These are phyloP conservation scores for Acer negundo DNA, from an alignment of 345 rosid species.

Conservation along the genomic window DNA sequence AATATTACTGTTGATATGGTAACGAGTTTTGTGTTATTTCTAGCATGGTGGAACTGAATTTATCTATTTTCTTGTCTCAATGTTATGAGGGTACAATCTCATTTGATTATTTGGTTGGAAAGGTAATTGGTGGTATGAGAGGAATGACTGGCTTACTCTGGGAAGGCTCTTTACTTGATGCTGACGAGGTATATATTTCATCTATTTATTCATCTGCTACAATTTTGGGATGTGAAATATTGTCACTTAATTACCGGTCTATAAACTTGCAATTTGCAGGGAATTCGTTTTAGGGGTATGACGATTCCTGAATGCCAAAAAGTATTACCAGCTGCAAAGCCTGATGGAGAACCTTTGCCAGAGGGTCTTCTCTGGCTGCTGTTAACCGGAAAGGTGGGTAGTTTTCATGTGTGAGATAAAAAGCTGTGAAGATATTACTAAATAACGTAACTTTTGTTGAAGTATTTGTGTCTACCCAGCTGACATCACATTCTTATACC, in stretches of 20 bases:
- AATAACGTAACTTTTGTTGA: neutral
- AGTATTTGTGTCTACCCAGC: constrained; percentile 1
- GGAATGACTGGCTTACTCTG: constrained; percentile 98
- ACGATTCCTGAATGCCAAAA: constrained; percentile 98
- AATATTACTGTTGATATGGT: constrained; percentile 95
- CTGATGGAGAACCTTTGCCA: constrained; percentile 94
- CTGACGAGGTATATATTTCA: constrained; percentile 70
- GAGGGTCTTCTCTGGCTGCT: constrained; percentile 99
- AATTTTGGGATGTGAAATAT: neutral
- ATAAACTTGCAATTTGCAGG: constrained; percentile 45
- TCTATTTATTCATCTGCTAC: neutral
- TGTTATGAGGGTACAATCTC: constrained; percentile 1
- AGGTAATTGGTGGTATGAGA: constrained; percentile 99
- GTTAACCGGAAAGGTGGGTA: constrained; percentile 86
- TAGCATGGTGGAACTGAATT: neutral
- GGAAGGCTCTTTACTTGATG: constrained; percentile 98
- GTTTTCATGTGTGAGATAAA: constrained; percentile 12
- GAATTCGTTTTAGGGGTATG: constrained; percentile 91
- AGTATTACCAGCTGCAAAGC: constrained; percentile 79
- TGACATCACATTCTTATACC: neutral
- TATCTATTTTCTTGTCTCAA: neutral
- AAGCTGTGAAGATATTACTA: neutral
- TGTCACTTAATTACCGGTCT: neutral
- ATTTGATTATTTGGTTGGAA: constrained; percentile 14
- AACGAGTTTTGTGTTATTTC: constrained; percentile 19